Base-by-base conservation (phyloP, 192 early-diverging fungal species). In the Coemansia sp. region DNA sequence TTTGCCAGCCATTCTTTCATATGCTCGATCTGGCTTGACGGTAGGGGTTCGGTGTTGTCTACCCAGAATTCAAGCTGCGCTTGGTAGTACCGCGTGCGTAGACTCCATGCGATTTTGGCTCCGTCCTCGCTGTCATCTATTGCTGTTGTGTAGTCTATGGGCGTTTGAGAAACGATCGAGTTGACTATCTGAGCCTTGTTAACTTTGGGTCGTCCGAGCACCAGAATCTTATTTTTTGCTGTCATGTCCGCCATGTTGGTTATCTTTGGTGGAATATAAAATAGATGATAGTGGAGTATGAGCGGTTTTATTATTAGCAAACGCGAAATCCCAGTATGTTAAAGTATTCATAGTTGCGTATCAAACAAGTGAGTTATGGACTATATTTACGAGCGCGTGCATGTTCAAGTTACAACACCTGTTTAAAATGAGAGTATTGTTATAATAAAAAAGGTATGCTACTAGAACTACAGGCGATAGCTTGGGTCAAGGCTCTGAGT, bases 141-240 rank as follows among this genome's bases (percentile, higher is more conserved):
- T 3, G 10, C 36, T 39, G 3, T 38, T 24, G 20, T 2, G 18
- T 33, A 49, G 18, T 24, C 44, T 5, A 34, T 34, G 5, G 33
- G 36, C 33, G 50, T 29, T 15, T 22, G 22, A 31, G 70, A 64
- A 8, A 74, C 52, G 27, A 83, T 47, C 7, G 64, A 61, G 47
- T 47, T 47, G 5, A 83, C 68, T 22, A 83, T 65, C 31, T 29
- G 50, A 2, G 29, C 55, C 27, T 73, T 78, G 49, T 75, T 60
- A 4, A 73, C 44, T 3, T 69, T 60, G 3, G 76, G 36, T 5
- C 81, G 70, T 1, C 81, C 76, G 6, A 83, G 65, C 50, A 83
- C 81, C 29, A 83, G 43, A 0, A 83, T 79, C 70, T 76, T 78
- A 76, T 83, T 78, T 65, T 73, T 83, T 22, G 53, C 20, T 43